Percentiles rank a stretch among this genome's conserved stretches.
phyloP scores from a whole-genome alignment of 805 yeast genomes.

The Starmerella vaccinii region DNA sequence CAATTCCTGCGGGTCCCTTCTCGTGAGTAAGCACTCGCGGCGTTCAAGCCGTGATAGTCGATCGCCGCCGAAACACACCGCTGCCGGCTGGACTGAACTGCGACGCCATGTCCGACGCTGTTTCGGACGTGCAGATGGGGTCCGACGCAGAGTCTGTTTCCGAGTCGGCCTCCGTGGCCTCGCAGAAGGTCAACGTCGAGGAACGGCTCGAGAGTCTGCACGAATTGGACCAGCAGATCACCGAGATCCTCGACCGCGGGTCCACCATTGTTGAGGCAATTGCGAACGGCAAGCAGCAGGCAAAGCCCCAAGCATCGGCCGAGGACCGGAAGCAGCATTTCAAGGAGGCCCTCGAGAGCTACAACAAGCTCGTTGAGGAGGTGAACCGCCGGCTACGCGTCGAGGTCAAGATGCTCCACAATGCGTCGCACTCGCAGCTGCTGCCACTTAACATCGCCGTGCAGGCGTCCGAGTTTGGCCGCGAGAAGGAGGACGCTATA shows the following conservation, averaged over 20 bases:
- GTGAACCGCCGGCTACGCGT: slow-evolving; percentile 52
- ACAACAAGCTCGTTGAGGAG: slow-evolving; percentile 46
- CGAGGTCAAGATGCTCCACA: slow-evolving; percentile 56
- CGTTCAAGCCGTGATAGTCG: too few species aligned
- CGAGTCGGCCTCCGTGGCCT: not conserved
- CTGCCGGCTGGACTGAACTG: not conserved
- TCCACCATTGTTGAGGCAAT: slow-evolving; percentile 26
- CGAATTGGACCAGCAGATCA: slow-evolving; percentile 24
- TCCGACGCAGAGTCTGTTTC: not conserved
- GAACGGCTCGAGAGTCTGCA: slow-evolving; percentile 27
- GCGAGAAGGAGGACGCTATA: slow-evolving; percentile 41
- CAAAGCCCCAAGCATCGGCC: slow-evolving; percentile 2
- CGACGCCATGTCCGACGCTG: not conserved
- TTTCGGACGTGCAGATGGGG: not conserved
- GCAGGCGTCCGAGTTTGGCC: slow-evolving; percentile 60
- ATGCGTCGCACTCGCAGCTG: slow-evolving; percentile 39
- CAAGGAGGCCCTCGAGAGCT: slow-evolving; percentile 36
- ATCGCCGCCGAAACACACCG: too few species aligned
- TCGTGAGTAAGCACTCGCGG: slow-evolving; percentile 2
- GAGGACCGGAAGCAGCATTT: slow-evolving; percentile 35
- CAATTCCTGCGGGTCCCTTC: too few species aligned
- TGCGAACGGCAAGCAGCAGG: slow-evolving; percentile 25
- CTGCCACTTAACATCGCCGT: slow-evolving; percentile 60
- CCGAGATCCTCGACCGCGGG: slow-evolving; percentile 26
- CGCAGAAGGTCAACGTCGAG: slow-evolving; percentile 15